These are phyloP conservation scores for Cicer chorassanicum DNA, from an alignment of 306 rosid genomes.

Conservation along the genomic window DNA sequence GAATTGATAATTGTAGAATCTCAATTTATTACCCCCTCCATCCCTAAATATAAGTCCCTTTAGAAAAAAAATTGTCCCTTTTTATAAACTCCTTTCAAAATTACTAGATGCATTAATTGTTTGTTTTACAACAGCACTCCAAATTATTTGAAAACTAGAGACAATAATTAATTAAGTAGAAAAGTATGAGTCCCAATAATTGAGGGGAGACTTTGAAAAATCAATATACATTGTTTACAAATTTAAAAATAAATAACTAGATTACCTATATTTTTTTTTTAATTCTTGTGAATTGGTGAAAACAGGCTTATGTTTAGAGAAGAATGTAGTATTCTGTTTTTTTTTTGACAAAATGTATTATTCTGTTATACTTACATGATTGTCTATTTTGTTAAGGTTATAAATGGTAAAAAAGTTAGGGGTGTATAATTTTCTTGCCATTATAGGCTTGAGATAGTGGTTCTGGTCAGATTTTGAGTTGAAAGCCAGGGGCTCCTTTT, in stretches of 20 bases:
- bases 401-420: neutral
- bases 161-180: neutral
- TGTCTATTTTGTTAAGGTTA: constrained; percentile 1
- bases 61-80: neutral
- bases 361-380: neutral
- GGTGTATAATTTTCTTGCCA: neutral
- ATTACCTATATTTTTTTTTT: neutral
- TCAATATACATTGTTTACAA: neutral
- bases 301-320: neutral
- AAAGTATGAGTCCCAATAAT: neutral
- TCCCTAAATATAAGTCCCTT: neutral
- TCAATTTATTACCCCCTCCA: neutral
- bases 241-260: neutral
- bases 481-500: neutral
- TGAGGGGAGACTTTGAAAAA: neutral
- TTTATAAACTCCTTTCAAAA: neutral
- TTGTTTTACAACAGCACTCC: neutral
- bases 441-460: neutral
- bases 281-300: neutral
- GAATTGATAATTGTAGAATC: neutral
- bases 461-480: constrained; percentile 4
- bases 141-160: neutral
- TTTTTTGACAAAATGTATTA: neutral
- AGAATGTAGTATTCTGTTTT: neutral
- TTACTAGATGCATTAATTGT: neutral